These are phyloP conservation scores for Taphrina wiesneri DNA, from an alignment of 1,139 yeast species.

Conservation along the genomic window DNA sequence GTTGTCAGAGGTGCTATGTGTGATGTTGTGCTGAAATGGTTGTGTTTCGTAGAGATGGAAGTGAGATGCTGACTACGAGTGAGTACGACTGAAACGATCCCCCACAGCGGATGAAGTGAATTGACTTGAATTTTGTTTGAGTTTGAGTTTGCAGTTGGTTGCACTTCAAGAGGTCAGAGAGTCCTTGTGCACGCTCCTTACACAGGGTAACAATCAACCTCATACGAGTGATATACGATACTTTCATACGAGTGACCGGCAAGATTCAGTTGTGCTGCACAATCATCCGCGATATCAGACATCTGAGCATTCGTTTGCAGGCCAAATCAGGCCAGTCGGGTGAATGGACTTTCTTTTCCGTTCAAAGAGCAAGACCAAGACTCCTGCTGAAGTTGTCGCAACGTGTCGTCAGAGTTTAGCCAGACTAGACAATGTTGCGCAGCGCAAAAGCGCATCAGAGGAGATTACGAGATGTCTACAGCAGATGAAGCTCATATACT, in stretches of 20 bases:
- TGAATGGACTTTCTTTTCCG: slow-evolving; percentile 32
- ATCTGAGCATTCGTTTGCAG: too few relatives aligned
- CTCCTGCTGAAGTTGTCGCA: slow-evolving; percentile 23
- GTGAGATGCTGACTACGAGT: not conserved
- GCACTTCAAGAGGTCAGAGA: not conserved
- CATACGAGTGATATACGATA: not conserved
- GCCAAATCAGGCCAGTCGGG: too few relatives aligned
- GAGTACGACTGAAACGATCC: not conserved
- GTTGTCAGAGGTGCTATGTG: too few relatives aligned
- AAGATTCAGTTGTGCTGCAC: too few relatives aligned
- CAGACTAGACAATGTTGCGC: slow-evolving; percentile 19
- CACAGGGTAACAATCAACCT: not conserved
- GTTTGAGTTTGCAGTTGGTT: not conserved
- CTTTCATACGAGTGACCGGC: too few relatives aligned
- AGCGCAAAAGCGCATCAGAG: slow-evolving; percentile 55
- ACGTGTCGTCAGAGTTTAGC: slow-evolving; percentile 8
- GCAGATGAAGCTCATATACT: slow-evolving; percentile 66
- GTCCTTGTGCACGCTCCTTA: not conserved
- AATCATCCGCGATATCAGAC: too few relatives aligned
- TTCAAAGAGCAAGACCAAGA: slow-evolving; percentile 15
- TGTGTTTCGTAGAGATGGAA: too few relatives aligned
- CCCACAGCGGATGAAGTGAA: not conserved
- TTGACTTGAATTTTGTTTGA: too few relatives aligned
- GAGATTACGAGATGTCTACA: slow-evolving; percentile 69
- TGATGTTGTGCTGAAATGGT: too few relatives aligned